Evolutionary conservation across 179 eudicot species (phyloP), one percentile per base, ranked within the genome.

Genomic region (Pouteria campechiana): DNA sequence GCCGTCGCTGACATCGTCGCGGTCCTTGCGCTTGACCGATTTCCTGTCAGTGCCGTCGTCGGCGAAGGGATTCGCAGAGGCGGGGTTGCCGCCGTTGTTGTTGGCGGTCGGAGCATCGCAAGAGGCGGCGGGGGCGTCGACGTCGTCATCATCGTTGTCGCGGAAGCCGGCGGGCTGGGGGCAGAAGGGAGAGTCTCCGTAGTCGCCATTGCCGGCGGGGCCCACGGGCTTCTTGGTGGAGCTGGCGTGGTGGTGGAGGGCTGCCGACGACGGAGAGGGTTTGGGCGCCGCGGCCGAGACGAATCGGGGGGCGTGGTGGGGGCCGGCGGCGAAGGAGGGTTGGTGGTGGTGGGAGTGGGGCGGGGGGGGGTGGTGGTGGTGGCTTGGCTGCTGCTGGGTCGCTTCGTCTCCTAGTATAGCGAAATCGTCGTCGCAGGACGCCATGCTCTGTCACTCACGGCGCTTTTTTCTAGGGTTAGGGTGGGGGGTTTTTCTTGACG

Each of bases 341-440:
- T 52, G 13, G 60, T 52, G 44, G 41, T 36, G 48, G 65, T 20
- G 46, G 47, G 49, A 57, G 45, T 36, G 68, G 46, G 50, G 63
- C 37, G 32, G 54, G 38, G 38, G 52, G 55, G 29, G 51, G 56
- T 52, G 61, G 59, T 38, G 38, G 39, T 41, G 50, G 55, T 55
- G 76, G 52, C 49, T 24, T 57, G n/a, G n/a, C n/a, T n/a, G n/a
- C n/a, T n/a, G n/a, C n/a, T n/a, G n/a, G n/a, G n/a, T n/a, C n/a
- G n/a, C n/a, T n/a, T n/a, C 63, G 70, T 52, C 64, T 44, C 58
- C 65, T 65, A 82, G 77, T 79, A 82, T 77, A 45, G 85, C 60
- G 75, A 78, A 82, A 29, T 75, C 95, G 74, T 82, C 95, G 78
- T 75, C 84, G 65, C 78, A 73, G 10, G 93, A 75, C 24, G 95